Evolutionary conservation across 2,329 filamentous ascomycete species (phyloP).

Genomic region (Ilyonectria destructans): DNA sequence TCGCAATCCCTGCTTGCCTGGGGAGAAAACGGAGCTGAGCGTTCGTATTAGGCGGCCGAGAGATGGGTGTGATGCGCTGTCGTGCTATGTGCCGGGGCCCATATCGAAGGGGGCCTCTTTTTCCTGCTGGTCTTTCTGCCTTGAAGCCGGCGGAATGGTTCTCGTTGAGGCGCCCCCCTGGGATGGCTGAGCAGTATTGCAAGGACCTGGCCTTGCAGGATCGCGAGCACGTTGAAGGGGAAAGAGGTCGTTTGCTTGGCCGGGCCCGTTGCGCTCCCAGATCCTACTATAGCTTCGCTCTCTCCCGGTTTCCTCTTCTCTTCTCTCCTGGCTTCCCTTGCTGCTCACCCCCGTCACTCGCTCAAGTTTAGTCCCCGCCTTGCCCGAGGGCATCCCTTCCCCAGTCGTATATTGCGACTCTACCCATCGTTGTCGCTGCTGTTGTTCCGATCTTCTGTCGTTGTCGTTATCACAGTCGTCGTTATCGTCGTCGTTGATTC

Average conservation of each 20-base stretch:
- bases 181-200: conserved; percentile 22
- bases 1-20: conserved; percentile 7
- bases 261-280: neutral
- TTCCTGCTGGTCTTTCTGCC: neutral
- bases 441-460: conserved; percentile 34
- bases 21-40: neutral
- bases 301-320: conserved; percentile 32
- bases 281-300: conserved; percentile 48
- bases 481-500: conserved; percentile 25
- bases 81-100: conserved; percentile 39
- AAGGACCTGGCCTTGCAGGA: conserved; percentile 33
- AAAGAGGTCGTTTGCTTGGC: neutral
- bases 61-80: conserved; percentile 42
- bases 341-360: conserved; percentile 36
- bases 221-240: conserved; percentile 3
- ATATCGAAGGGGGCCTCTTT: conserved; percentile 2
- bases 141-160: conserved; percentile 25
- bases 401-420: conserved; percentile 26
- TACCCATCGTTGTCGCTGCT: conserved; percentile 25
- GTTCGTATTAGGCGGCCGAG: conserved; percentile 42
- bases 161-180: conserved; percentile 43
- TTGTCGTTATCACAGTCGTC: conserved; percentile 9
- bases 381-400: conserved; percentile 14
- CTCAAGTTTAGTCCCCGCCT: conserved; percentile 26
- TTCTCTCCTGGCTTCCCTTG: conserved; percentile 10